phyloP scores from a whole-genome alignment of 352 stramenopile species.

The Phytophthora pisi region DNA sequence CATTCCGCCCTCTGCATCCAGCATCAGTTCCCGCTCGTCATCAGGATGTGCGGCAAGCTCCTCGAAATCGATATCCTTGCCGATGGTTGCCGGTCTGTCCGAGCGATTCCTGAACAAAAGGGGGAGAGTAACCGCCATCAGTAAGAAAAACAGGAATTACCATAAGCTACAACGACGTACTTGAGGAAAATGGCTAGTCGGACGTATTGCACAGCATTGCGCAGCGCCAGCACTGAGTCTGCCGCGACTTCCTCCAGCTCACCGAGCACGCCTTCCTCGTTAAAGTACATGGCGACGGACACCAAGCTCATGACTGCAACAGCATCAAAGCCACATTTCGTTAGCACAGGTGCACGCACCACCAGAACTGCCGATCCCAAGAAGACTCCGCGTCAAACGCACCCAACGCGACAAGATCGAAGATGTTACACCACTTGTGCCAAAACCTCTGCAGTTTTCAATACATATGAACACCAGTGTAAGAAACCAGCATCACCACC shows the following conservation, averaged over 20 bases:
- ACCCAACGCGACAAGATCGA: conserved; percentile 82
- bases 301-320: conserved; percentile 73
- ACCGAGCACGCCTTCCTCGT: conserved; percentile 77
- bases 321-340: not conserved
- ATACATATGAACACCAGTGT: conserved; percentile 1
- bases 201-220: conserved; percentile 83
- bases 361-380: not conserved
- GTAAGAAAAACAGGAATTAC: not conserved
- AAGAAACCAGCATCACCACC: not conserved
- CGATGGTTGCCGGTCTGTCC: conserved; percentile 45
- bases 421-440: conserved; percentile 88
- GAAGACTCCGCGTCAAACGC: conserved; percentile 4
- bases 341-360: not conserved
- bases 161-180: conserved; percentile 29
- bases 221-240: conserved; percentile 75
- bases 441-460: conserved; percentile 62
- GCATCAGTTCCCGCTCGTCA: conserved; percentile 54
- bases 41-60: conserved; percentile 42
- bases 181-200: conserved; percentile 87
- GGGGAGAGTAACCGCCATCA: not conserved
- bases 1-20: conserved; percentile 55
- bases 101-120: conserved; percentile 55
- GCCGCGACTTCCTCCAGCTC: conserved; percentile 86
- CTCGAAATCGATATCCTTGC: conserved; percentile 74
- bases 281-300: conserved; percentile 85